Base-by-base conservation (phyloP, 495 filamentous ascomycete genomes). In the Penicillium goetzii region DNA sequence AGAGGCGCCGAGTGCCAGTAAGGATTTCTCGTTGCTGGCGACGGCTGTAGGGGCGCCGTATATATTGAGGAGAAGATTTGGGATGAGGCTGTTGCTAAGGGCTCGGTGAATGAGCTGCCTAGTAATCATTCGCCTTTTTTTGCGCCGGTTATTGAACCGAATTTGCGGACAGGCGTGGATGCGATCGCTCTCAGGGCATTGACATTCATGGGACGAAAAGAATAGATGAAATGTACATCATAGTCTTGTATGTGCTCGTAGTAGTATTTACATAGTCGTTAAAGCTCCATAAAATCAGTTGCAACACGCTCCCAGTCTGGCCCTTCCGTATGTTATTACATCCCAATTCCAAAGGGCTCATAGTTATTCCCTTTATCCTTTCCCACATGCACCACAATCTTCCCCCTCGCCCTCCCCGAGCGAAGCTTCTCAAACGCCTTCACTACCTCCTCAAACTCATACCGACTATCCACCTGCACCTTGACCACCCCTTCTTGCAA, bases 391-490 rank as follows among this genome's bases (percentile, higher is more conserved):
- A 94, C 79, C 23, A 93, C 73, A 63, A 93, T 81, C 79, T 93
- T 93, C 2, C 90, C 90, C 67, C 80, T 87, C 26, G 86, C 77
- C 40, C 86, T 81, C 9, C 84, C 83, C 2, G 76, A 84, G 64
- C 85, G 88, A 64, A 92, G 73, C 68, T 78, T 85, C 72, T 84
- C 84, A 72, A 86, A 89, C 0, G 89, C 90, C 67, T 86, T 81
- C 21, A 83, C 77, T 17, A 78, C 84, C 34, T 92, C 83, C 17
- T 84, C 85, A 70, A 88, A 88, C 57, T 81, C 78, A 73, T 83
- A 89, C 14, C 80, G 74, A 49, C 82, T 77, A 62, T 91, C 90
- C 40, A 91, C 74, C 8, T 86, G 76, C 19, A 85, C 77, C 72
- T 82, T 82, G 21, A 91, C 66, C 65, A 85, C 88, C 2, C 89